These are phyloP conservation scores for Penicillium sp. DNA, from an alignment of 2,329 filamentous ascomycete species.

Conservation along the genomic window DNA sequence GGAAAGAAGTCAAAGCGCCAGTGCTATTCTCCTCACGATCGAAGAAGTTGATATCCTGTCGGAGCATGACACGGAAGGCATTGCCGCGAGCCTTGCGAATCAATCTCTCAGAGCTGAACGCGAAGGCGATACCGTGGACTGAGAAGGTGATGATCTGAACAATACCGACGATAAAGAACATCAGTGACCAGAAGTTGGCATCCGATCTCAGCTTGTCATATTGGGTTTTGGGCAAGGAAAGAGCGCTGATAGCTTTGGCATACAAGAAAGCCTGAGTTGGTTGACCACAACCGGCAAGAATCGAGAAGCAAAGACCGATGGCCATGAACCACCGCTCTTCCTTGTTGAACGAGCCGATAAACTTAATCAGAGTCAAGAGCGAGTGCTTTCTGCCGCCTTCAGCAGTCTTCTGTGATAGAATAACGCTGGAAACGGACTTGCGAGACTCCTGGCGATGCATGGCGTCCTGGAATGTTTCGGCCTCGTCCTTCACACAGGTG, in stretches of 20 bases:
- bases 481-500: constrained; percentile 26
- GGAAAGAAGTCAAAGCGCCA: constrained; percentile 81
- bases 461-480: constrained; percentile 26
- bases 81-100: constrained; percentile 77
- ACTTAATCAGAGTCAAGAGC: constrained; percentile 71
- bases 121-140: constrained; percentile 70
- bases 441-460: constrained; percentile 47
- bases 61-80: constrained; percentile 82
- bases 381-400: constrained; percentile 59
- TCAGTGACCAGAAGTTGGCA: constrained; percentile 80
- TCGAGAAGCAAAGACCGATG: constrained; percentile 67
- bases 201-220: constrained; percentile 61
- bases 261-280: constrained; percentile 78
- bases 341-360: constrained; percentile 77
- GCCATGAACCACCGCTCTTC: constrained; percentile 70
- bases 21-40: constrained; percentile 85
- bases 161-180: constrained; percentile 82
- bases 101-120: constrained; percentile 80
- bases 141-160: constrained; percentile 68
- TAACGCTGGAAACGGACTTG: constrained; percentile 64
- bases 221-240: constrained; percentile 57
- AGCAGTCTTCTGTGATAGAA: constrained; percentile 56
- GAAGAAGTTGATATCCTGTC: constrained; percentile 91
- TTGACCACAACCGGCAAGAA: constrained; percentile 78
- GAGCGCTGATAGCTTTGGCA: constrained; percentile 76